phyloP scores from a whole-genome alignment of 169 alveolate genomes.

The Babesia sp. region DNA sequence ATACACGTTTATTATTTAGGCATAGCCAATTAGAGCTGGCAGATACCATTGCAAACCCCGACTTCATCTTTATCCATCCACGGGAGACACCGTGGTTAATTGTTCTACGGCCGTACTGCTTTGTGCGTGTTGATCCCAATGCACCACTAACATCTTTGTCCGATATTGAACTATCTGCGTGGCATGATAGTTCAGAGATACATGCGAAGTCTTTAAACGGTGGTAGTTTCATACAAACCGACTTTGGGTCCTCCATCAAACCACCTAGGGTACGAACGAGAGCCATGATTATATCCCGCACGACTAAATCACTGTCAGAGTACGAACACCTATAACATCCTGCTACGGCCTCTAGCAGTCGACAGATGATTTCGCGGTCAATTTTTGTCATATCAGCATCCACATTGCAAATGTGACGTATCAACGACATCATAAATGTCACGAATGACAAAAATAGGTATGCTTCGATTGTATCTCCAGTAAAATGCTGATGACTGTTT shows the following conservation, averaged over 20 bases:
- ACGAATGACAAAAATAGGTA: background rate
- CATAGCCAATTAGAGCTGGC: conserved; percentile 17
- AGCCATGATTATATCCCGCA: conserved; percentile 18
- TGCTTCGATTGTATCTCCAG: conserved; percentile 21
- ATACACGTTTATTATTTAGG: conserved; percentile 11
- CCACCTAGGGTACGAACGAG: background rate
- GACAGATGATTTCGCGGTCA: background rate
- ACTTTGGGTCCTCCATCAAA: background rate
- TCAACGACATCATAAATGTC: conserved; percentile 3
- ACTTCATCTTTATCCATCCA: conserved; percentile 25
- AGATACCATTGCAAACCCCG: conserved; percentile 2
- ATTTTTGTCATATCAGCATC: background rate
- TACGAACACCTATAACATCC: conserved; percentile 30
- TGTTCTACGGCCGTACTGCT: background rate
- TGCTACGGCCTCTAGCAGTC: background rate
- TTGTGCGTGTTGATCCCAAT: background rate
- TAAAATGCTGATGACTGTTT: background rate
- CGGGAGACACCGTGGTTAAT: conserved; percentile 15
- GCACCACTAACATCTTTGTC: background rate
- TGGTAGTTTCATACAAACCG: conserved; percentile 22
- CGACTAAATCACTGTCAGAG: background rate
- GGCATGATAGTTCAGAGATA: background rate
- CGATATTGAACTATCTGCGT: background rate
- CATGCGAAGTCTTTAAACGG: conserved; percentile 31
- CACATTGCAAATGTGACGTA: background rate